Evolutionary conservation across 2,329 filamentous ascomycete species (phyloP).

Genomic region (Drechslerella stenobrocha): DNA sequence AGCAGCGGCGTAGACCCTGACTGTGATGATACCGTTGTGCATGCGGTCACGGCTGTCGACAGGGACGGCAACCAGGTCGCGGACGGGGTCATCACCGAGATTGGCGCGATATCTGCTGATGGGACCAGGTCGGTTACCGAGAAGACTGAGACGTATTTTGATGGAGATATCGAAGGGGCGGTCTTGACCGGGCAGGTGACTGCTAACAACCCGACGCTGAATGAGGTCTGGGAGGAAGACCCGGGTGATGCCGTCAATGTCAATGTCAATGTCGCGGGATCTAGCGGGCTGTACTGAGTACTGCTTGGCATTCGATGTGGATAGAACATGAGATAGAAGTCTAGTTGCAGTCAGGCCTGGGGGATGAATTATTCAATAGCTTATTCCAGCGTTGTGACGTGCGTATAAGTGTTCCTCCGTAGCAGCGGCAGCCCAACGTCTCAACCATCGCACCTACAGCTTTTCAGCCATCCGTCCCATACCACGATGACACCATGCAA

Average conservation of each 20-base stretch:
- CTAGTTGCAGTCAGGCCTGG: too few species aligned
- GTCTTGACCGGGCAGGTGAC: too few species aligned
- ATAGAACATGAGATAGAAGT: too few species aligned
- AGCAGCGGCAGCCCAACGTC: too few species aligned
- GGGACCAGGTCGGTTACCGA: constrained; percentile 5
- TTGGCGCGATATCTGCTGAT: not conserved
- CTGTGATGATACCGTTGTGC: constrained; percentile 2
- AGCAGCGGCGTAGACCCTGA: constrained; percentile 10
- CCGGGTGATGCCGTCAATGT: constrained; percentile 4
- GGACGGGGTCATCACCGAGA: constrained; percentile 14
- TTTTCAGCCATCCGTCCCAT: too few species aligned
- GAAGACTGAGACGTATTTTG: not conserved
- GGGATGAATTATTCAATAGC: too few species aligned
- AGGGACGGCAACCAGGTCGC: constrained; percentile 10
- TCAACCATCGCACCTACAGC: too few species aligned
- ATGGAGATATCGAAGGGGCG: constrained; percentile 3
- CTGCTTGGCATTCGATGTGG: too few species aligned
- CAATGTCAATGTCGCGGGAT: not conserved
- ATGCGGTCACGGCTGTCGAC: constrained; percentile 9
- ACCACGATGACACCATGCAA: too few species aligned
- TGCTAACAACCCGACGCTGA: constrained; percentile 17
- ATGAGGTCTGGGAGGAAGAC: constrained; percentile 9
- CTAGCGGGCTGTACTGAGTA: too few species aligned
- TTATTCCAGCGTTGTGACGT: too few species aligned
- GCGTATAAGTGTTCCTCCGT: too few species aligned